Base-by-base conservation (phyloP, 371 early-diverging fungal species). In the Coemansia sp. region DNA sequence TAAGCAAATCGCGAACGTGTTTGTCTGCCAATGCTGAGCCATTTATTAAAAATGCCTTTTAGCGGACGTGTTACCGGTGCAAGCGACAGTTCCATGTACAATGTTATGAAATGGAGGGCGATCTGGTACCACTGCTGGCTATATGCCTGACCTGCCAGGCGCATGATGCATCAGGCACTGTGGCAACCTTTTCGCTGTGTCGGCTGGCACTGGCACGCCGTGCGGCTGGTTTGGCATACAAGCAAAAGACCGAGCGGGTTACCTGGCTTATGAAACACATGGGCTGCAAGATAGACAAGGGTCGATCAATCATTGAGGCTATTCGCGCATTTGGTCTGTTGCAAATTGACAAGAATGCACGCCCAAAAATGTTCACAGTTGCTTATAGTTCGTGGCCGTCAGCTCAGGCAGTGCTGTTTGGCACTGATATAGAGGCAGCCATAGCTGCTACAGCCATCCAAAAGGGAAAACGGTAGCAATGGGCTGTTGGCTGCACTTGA, bases 51-150 rank as follows among this genome's bases (percentile, higher is more conserved):
- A 26, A 34, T 55, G 16, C 16, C 11, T 24, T 37, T 14, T 71
- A 71, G 71, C 47, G 56, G 51, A 60, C 52, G 5, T 71, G 72
- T 45, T 63, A 52, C 13, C 45, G 45, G 37, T 71, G 72, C 72
- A 51, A 42, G 48, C 72, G 72, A 39, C 50, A 22, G 48, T 54
- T 59, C 31, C 72, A 71, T 24, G 22, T 7, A 3, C 22, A 21
- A 14, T 67, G 68, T 29, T 67, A 67, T 18, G 58, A 18, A 48
- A 50, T 62, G 4, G 62, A 56, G 16, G 48, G 50, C 8, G 29
- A 27, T 7, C 27, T 26, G 4, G 13, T 24, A n/a, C 40, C 26
- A 8, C 50, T 57, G 4, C 39, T 22, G 34, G 7, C 31, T 13
- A 29, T 50, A 10, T 68, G 71, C 29, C 16, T 53, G 4, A 24